Conservation (phyloP, 148 eudicot species). For the Selenicereus undatus region DNA sequence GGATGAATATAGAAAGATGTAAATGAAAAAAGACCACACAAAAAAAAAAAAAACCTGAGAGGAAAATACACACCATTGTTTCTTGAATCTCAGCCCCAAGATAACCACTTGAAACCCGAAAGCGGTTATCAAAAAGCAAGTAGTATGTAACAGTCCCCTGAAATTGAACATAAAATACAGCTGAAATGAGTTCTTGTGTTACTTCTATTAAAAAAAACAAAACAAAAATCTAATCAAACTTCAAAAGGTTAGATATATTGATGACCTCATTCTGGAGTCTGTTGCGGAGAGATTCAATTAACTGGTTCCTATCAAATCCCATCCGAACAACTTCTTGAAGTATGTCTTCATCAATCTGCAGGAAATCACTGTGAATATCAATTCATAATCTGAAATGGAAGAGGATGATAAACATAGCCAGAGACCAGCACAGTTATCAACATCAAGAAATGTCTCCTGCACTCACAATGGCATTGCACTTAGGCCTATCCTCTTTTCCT, state of each 20-base stretch:
- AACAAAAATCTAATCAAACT: background rate
- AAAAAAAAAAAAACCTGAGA: background rate
- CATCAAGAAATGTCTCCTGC: no score
- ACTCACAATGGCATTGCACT: no score
- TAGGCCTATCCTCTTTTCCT: no score
- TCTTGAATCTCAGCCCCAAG: slow-evolving; percentile 96
- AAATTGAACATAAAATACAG: slow-evolving; percentile 10
- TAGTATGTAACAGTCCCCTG: slow-evolving; percentile 97
- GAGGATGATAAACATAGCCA: background rate
- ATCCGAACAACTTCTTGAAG: slow-evolving; percentile 63
- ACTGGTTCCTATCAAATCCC: slow-evolving; percentile 68
- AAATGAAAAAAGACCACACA: background rate
- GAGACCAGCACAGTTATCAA: background rate
- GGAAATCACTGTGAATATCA: background rate
- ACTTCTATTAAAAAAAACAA: background rate
- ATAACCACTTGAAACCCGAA: slow-evolving; percentile 74
- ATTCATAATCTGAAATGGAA: background rate
- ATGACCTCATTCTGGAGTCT: slow-evolving; percentile 84
- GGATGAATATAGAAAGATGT: background rate
- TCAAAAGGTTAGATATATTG: background rate
- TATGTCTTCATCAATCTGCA: slow-evolving; percentile 81
- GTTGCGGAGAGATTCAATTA: slow-evolving; percentile 72
- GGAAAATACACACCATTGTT: slow-evolving; percentile 47
- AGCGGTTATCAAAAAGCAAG: slow-evolving; percentile 85
- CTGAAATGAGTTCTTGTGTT: background rate